These are phyloP conservation scores for Leccinellum luteum DNA, from an alignment of 768 basidiomycete species.

Conservation along the genomic window DNA sequence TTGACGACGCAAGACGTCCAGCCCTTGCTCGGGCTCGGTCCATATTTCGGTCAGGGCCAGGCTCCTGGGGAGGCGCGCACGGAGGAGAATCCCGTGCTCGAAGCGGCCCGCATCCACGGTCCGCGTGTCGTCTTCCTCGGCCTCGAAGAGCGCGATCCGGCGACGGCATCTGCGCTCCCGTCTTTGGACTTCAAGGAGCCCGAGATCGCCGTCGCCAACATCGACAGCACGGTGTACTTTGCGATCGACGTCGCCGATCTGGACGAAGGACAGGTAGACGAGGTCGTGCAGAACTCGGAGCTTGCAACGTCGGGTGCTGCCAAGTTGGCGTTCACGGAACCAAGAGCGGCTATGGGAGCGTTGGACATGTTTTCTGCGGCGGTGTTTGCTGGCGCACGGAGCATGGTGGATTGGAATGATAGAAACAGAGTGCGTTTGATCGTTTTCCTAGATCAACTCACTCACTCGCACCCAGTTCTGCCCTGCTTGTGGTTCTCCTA, in stretches of 20 bases:
- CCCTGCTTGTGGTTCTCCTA: slow-evolving; percentile 76
- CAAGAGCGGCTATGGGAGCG: slow-evolving; percentile 52
- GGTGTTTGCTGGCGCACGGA: slow-evolving; percentile 74
- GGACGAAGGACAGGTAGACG: slow-evolving; percentile 42
- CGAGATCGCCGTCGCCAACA: slow-evolving; percentile 49
- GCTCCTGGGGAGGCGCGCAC: slow-evolving; percentile 33
- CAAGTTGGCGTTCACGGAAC: slow-evolving; percentile 59
- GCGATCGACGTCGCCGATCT: slow-evolving; percentile 68
- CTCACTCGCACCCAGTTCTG: slow-evolving; percentile 64
- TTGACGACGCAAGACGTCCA: slow-evolving; percentile 62
- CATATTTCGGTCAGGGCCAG: slow-evolving; percentile 72
- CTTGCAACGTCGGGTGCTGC: slow-evolving; percentile 36
- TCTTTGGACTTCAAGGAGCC: slow-evolving; percentile 65
- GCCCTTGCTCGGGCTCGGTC: slow-evolving; percentile 60
- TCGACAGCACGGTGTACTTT: slow-evolving; percentile 85
- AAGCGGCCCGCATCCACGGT: slow-evolving; percentile 59
- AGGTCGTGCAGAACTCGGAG: slow-evolving; percentile 39
- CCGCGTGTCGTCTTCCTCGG: slow-evolving; percentile 77
- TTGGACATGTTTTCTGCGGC: slow-evolving; percentile 68
- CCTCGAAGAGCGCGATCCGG: slow-evolving; percentile 55
- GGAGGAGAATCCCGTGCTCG: slow-evolving; percentile 35
- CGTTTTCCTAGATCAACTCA: background rate
- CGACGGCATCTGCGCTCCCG: slow-evolving; percentile 50
- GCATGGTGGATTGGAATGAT: slow-evolving; percentile 90
- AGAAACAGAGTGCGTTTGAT: slow-evolving; percentile 61